These are phyloP conservation scores for Lasiosphaeris hirsuta DNA, from an alignment of 495 filamentous ascomycete species.

Conservation along the genomic window DNA sequence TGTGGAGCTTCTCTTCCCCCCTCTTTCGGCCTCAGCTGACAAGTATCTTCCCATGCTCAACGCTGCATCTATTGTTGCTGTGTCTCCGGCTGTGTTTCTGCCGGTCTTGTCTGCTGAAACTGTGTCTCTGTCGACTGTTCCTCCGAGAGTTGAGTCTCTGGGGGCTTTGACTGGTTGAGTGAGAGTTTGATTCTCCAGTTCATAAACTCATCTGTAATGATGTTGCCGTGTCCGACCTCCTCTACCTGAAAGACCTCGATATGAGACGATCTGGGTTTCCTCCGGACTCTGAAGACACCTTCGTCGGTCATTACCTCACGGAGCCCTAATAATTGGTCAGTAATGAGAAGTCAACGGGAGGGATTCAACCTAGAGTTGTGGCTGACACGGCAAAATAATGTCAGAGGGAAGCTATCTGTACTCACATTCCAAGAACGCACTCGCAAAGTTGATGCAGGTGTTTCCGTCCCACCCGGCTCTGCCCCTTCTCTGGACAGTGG, in stretches of 20 bases:
- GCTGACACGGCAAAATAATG: neutral
- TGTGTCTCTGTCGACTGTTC: neutral
- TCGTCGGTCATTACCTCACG: conserved; percentile 62
- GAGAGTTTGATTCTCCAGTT: conserved; percentile 62
- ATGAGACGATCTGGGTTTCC: conserved; percentile 47
- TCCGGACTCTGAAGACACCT: conserved; percentile 80
- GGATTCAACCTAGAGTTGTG: no score
- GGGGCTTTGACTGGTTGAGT: conserved; percentile 15
- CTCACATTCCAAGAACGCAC: conserved; percentile 68
- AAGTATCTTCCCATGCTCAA: no score
- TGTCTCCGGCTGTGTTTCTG: no score
- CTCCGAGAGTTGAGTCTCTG: neutral
- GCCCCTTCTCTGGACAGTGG: conserved; percentile 61
- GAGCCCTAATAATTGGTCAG: conserved; percentile 47
- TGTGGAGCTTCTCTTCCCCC: no score
- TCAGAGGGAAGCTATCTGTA: neutral
- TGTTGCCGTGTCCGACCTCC: conserved; percentile 68
- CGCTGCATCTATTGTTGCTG: no score
- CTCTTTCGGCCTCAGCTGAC: no score
- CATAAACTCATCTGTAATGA: conserved; percentile 73
- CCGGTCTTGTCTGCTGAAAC: no score
- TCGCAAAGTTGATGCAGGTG: conserved; percentile 84
- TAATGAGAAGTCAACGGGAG: neutral
- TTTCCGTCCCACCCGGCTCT: conserved; percentile 80
- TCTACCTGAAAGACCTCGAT: conserved; percentile 73